Percentiles rank a stretch among this genome's conserved stretches.
Evolutionary conservation across 225 moss, liverwort and hornwort species (phyloP).

Genomic region (Antitrichia curtipendula): DNA sequence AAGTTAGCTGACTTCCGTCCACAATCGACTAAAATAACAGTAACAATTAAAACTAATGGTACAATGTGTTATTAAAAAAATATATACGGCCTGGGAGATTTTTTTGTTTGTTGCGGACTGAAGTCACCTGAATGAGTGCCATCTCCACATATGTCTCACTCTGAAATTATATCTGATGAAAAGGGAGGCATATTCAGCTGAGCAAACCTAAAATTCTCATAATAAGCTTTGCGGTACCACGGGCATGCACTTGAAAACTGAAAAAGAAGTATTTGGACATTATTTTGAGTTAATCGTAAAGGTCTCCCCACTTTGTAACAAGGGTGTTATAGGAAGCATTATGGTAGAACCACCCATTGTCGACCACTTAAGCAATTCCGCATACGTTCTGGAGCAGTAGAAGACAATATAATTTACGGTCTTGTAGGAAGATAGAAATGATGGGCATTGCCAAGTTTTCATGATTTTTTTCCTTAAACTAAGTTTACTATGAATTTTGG

Average conservation of each 20-base stretch:
- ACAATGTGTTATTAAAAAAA: accelerated
- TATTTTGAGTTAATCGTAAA: too few species aligned
- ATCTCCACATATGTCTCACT: neutral
- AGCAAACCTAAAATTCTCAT: neutral
- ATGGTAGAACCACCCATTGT: too few species aligned
- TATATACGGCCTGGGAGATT: accelerated
- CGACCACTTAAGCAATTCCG: too few species aligned
- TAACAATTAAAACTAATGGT: neutral
- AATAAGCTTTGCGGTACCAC: neutral
- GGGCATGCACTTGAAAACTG: accelerated
- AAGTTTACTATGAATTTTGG: too few species aligned
- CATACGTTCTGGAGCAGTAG: too few species aligned
- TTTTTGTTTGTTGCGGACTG: neutral
- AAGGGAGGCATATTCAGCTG: neutral
- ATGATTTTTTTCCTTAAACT: too few species aligned
- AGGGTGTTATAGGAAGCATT: too few species aligned
- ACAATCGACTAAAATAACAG: neutral
- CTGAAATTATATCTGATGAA: neutral
- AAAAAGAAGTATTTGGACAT: neutral
- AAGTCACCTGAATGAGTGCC: neutral
- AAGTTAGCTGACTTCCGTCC: neutral
- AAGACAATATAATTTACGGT: too few species aligned
- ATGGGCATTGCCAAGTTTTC: too few species aligned
- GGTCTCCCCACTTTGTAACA: too few species aligned
- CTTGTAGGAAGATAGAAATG: too few species aligned